Evolutionary conservation across 75 land plant genomes (phyloP).

Genomic region (Sequoia sempervirens): DNA sequence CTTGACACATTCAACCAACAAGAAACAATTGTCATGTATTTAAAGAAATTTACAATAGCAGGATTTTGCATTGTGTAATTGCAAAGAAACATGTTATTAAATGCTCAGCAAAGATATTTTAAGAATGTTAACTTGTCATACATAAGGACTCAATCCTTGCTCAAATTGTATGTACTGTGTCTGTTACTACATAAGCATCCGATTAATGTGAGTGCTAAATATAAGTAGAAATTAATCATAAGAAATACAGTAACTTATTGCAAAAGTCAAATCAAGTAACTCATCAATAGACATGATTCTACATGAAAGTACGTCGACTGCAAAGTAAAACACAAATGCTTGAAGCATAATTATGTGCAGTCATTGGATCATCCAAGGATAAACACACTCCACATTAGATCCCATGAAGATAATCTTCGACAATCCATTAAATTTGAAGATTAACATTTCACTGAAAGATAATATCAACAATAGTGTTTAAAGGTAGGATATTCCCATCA

Average conservation of each 20-base stretch:
- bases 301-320: background rate
- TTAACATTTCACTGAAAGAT: background rate
- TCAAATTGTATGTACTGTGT: background rate
- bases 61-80: background rate
- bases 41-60: background rate
- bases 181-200: background rate
- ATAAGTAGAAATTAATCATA: background rate
- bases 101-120: background rate
- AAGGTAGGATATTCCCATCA: background rate
- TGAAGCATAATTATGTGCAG: background rate
- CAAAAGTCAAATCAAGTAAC: background rate
- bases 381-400: background rate
- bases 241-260: background rate
- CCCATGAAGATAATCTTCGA: background rate
- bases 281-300: background rate
- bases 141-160: background rate
- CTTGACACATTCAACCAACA: conserved; percentile 25
- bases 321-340: background rate
- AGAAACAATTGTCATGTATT: conserved; percentile 2
- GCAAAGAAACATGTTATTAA: background rate
- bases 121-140: background rate
- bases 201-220: background rate
- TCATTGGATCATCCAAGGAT: background rate
- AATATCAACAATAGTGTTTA: background rate
- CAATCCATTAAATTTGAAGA: background rate